Evolutionary conservation across 2,329 filamentous ascomycete species (phyloP).

Genomic region (Lasiodiplodia citricola): DNA sequence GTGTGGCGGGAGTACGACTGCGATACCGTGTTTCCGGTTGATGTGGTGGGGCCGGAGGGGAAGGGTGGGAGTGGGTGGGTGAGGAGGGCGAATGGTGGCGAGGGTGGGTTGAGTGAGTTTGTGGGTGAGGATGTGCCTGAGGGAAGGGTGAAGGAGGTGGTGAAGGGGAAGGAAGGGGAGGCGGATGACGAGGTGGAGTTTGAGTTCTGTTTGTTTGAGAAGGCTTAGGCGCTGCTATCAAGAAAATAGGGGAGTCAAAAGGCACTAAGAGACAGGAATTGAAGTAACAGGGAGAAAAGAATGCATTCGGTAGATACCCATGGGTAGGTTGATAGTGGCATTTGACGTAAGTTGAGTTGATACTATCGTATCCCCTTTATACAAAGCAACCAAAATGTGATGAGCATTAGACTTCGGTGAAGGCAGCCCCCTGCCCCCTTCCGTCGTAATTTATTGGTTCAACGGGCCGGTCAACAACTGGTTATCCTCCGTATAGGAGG

Average conservation of each 20-base stretch:
- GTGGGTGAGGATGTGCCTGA: conserved; percentile 67
- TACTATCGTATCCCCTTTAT: neutral
- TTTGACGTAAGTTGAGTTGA: neutral
- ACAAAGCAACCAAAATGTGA: too few species aligned
- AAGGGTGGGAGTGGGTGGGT: conserved; percentile 56
- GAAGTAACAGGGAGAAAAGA: neutral
- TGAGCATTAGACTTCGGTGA: too few species aligned
- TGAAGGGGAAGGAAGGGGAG: conserved; percentile 6
- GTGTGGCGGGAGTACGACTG: conserved; percentile 74
- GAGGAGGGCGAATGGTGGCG: conserved; percentile 55
- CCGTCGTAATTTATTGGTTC: too few species aligned
- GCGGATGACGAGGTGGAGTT: conserved; percentile 70
- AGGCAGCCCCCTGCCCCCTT: too few species aligned
- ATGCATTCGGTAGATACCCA: neutral
- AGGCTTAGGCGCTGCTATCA: neutral
- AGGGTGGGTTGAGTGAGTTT: conserved; percentile 64
- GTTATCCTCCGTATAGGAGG: too few species aligned
- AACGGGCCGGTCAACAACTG: too few species aligned
- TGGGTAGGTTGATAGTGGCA: neutral
- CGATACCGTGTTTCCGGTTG: conserved; percentile 75
- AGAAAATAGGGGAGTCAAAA: neutral
- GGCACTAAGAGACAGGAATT: neutral
- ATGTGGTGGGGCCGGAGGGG: conserved; percentile 51
- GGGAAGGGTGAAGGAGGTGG: conserved; percentile 51
- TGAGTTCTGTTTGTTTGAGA: conserved; percentile 72